A percentile compares a stretch with the other conserved stretches of the same genome.
Evolutionary conservation across 352 stramenopile species (phyloP).

Genomic region (Lagenidium sp.): DNA sequence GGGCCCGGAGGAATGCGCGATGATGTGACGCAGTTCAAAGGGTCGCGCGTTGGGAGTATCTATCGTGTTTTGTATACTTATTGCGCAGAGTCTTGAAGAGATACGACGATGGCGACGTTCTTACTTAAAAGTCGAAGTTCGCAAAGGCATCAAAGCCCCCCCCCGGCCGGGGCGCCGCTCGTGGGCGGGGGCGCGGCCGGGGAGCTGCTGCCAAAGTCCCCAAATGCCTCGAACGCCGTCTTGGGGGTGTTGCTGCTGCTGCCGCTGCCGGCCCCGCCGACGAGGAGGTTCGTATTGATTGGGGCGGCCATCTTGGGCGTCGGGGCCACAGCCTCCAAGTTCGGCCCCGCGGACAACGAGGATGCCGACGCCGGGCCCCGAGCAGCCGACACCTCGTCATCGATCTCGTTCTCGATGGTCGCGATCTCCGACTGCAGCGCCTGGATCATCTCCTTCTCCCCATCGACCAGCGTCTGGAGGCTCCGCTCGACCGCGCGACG

Average conservation of each 20-base stretch:
- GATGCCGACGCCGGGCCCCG: not conserved
- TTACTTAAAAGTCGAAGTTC: constrained; percentile 11
- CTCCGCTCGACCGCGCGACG: constrained; percentile 33
- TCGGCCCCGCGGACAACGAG: not conserved
- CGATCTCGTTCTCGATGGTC: constrained; percentile 36
- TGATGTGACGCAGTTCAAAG: too few relatives aligned
- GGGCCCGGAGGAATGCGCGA: too few relatives aligned
- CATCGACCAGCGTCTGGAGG: constrained; percentile 41
- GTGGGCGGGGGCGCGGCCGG: not conserved
- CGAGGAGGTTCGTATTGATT: too few relatives aligned
- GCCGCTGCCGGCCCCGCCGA: too few relatives aligned
- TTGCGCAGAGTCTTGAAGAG: too few relatives aligned
- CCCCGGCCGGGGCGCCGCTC: not conserved
- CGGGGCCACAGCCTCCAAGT: too few relatives aligned
- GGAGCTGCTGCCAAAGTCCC: constrained; percentile 16
- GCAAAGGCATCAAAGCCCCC: constrained; percentile 10
- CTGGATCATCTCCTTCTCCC: constrained; percentile 43
- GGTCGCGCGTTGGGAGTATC: too few relatives aligned
- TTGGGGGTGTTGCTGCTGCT: too few relatives aligned
- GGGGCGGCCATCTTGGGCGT: too few relatives aligned
- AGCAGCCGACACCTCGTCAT: constrained; percentile 16
- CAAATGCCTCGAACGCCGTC: constrained; percentile 17
- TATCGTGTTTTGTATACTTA: too few relatives aligned
- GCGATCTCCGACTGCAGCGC: constrained; percentile 44
- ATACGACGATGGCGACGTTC: too few relatives aligned